A percentile compares a stretch with the other conserved stretches of the same genome.
Conservation (phyloP, 2,329 filamentous ascomycete genomes). For the Arthrobotrys sphaeroides region DNA sequence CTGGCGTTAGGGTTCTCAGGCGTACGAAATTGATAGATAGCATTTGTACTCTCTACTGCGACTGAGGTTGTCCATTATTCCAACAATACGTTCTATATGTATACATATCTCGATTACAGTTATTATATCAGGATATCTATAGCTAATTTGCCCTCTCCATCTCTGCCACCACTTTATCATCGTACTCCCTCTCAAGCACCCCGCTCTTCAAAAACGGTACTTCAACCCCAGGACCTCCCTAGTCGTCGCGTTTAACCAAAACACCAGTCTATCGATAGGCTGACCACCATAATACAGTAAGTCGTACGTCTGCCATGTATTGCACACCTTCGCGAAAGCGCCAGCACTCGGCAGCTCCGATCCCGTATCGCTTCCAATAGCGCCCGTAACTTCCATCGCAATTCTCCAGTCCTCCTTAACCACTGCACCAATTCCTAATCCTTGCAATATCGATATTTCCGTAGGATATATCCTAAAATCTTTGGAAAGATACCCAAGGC, state of each 20-base stretch:
- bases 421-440: not conserved
- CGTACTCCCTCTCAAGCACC: not conserved
- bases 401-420: conserved; percentile 54
- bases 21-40: not conserved
- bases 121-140: too few relatives aligned
- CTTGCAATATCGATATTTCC: conserved; percentile 11
- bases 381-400: conserved; percentile 23
- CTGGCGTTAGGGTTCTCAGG: conserved; percentile 1
- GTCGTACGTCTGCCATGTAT: conserved; percentile 42
- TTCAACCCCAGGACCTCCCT: conserved; percentile 16
- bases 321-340: conserved; percentile 26
- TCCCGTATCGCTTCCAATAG: not conserved
- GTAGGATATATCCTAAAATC: conserved; percentile 54
- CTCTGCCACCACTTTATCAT: not conserved
- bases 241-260: conserved; percentile 36
- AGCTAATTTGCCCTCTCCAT: conserved; percentile 36
- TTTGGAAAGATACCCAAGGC: not conserved
- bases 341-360: conserved; percentile 24
- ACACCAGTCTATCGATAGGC: conserved; percentile 47
- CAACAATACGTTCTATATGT: not conserved
- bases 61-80: not conserved
- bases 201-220: conserved; percentile 29
- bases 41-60: not conserved
- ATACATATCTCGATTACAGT: not conserved
- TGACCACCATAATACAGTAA: conserved; percentile 45